Evolutionary conservation across 2,329 filamentous ascomycete genomes (phyloP), one percentile per base, ranked within the genome.

Genomic region (Incumbomyces lentus): DNA sequence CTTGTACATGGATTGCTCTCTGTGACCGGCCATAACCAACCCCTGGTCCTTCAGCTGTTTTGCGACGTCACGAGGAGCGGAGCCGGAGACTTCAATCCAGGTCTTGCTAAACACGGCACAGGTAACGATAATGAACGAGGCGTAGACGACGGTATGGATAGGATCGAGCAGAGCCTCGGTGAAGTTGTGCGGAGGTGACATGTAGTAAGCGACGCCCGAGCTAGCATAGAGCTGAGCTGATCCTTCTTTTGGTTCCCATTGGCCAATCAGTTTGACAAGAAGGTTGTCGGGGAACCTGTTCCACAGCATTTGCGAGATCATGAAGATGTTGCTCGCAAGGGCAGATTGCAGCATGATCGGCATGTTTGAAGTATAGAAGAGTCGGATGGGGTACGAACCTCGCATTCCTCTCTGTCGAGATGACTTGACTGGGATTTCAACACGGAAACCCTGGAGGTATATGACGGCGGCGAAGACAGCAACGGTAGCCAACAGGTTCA

Each of bases 301-400:
- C 81, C 94, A 96, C 58, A 98, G 81, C 89, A 96, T 96, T 77
- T 98, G 92, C 66, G 85, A 92, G 73, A 98, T 88, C 55, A 98
- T 76, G 82, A 98, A 98, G 71, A 98, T 81, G 78, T 98, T 98
- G 77, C 90, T 95, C 58, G 87, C 95, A 58, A 98, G 81, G 59
- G 92, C 92, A 40, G 90, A 96, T 76, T 98, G 93, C 68, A 98
- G 79, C 92, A 98, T 98, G 73, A 98, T 98, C 65, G 92, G 92
- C 93, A 98, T 98, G 84, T 98, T 98, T 68, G 89, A 95, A 65
- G 92, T 98, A 76, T 98, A 98, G 81, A 98, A 98, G 50, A 98
- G 86, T 64, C 93, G 90, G 68, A 98, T 81, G 62, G 92, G 92
- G 79, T 96, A 98, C 34, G 89, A 94, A 63, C 90, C 93, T 62